Base-by-base conservation (phyloP, 228 moss, liverwort and hornwort species). In the Sphagnum fallax region DNA sequence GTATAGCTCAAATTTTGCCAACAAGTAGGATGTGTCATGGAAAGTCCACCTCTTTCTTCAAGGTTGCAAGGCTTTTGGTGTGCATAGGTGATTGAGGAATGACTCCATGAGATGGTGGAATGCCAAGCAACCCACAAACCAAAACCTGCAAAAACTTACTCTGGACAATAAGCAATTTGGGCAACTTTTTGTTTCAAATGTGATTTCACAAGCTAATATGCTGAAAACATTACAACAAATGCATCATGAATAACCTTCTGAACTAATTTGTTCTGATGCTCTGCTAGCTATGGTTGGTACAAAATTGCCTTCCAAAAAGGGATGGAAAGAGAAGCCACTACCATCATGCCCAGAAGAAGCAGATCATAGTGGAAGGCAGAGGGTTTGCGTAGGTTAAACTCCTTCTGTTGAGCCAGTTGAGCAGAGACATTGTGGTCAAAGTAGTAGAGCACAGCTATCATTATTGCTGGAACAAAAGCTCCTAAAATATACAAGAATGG, bases 101-200 rank as follows among this genome's bases (percentile, higher is more conserved):
- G 9, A 97, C 93, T 75, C 93, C 97, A 67, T 97, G 93, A 50
- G 97, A 97, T 9, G 97, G 97, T 62, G 97, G 97, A 50, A 97
- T 81, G 47, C 97, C 93, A 4, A 93, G 83, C 49, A 97, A 74
- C 65, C 97, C 91, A 73, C 93, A 93, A 47, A 79, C 6, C 10
- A 92, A 75, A 70, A 93, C 93, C 97, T 93, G 81, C 15, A 52
- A 3, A n/a, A 63, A 6, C 6, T 10, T 18, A 47, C 32, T 0
- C 32, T 32, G 32, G 32, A 32, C 32, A 32, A 32, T 32, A 0
- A 32, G 32, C 32, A 32, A 32, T 32, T 32, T 2, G 32, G 32
- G 32, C 32, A 32, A 32, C 32, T 32, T 32, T 32, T 32, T 32
- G 32, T 32, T 32, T 32, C 32, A 32, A 32, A 32, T 32, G 32